Percentiles rank a stretch among this genome's conserved stretches.
These are phyloP conservation scores for Fusarium bulbicola DNA, from an alignment of 2,329 filamentous ascomycete species.

Conservation along the genomic window DNA sequence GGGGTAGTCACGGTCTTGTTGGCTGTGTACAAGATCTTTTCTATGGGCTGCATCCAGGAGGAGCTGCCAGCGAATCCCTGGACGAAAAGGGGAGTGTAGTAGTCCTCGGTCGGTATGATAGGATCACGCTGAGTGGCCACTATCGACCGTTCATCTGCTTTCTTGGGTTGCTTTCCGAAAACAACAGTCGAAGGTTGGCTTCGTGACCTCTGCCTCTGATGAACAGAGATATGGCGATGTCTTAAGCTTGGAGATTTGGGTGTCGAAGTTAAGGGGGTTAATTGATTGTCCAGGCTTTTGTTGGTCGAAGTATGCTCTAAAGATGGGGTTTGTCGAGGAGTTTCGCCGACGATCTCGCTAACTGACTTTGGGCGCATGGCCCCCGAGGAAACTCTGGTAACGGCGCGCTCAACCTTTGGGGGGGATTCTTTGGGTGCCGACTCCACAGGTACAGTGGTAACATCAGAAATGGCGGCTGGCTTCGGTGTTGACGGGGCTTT, in stretches of 20 bases:
- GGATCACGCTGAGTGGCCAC: slow-evolving; percentile 53
- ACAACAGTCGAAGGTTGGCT: slow-evolving; percentile 78
- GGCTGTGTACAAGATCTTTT: slow-evolving; percentile 80
- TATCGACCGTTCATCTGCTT: slow-evolving; percentile 57
- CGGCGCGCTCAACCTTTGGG: slow-evolving; percentile 61
- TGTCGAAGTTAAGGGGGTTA: slow-evolving; percentile 55
- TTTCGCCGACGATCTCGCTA: slow-evolving; percentile 74
- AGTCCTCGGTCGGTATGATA: slow-evolving; percentile 64
- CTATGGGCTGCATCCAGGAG: slow-evolving; percentile 69
- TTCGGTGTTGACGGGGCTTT: slow-evolving; percentile 21
- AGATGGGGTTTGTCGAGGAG: slow-evolving; percentile 50
- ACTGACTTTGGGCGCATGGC: slow-evolving; percentile 77
- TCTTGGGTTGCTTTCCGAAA: slow-evolving; percentile 74
- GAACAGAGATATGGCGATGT: slow-evolving; percentile 43
- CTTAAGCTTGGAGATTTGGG: slow-evolving; percentile 54
- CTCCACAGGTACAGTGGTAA: not conserved
- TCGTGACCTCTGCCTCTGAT: slow-evolving; percentile 66
- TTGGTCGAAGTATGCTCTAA: slow-evolving; percentile 47
- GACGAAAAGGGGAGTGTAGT: slow-evolving; percentile 70
- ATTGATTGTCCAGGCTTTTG: slow-evolving; percentile 46
- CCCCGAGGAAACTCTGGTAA: slow-evolving; percentile 75
- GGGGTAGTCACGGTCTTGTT: slow-evolving; percentile 90
- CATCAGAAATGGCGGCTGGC: not conserved
- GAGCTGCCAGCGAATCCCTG: slow-evolving; percentile 65
- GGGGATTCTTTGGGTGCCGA: slow-evolving; percentile 30